phyloP scores from a whole-genome alignment of 352 stramenopile genomes.

The Phytopythium sindhum region DNA sequence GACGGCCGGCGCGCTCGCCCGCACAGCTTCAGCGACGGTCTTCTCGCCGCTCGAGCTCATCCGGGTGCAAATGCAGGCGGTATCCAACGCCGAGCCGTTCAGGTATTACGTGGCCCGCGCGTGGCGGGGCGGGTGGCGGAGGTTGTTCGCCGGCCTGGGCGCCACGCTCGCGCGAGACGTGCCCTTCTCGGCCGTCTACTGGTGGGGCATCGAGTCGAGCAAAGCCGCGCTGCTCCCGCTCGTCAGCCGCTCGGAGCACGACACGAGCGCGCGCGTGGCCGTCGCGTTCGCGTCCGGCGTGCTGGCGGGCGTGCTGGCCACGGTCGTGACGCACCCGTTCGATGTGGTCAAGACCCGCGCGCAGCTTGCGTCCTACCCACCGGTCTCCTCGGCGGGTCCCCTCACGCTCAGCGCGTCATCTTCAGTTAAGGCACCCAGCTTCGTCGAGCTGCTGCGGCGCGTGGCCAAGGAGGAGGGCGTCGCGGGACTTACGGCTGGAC shows the following conservation, averaged over 20 bases:
- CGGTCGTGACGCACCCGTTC: slow-evolving; percentile 91
- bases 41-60: slow-evolving; percentile 88
- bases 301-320: slow-evolving; percentile 79
- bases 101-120: slow-evolving; percentile 33
- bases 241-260: slow-evolving; percentile 17
- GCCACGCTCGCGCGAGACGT: slow-evolving; percentile 93
- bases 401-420: background rate
- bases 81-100: slow-evolving; percentile 53
- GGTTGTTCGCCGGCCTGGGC: slow-evolving; percentile 70
- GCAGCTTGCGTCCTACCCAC: slow-evolving; percentile 58
- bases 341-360: slow-evolving; percentile 94
- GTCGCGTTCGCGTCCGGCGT: slow-evolving; percentile 86
- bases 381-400: slow-evolving; percentile 12
- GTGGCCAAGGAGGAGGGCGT: slow-evolving; percentile 43
- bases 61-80: slow-evolving; percentile 81
- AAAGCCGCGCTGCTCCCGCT: slow-evolving; percentile 42
- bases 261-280: slow-evolving; percentile 27
- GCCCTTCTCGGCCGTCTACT: slow-evolving; percentile 95
- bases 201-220: slow-evolving; percentile 87
- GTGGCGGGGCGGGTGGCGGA: slow-evolving; percentile 32
- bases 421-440: slow-evolving; percentile 12
- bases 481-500: slow-evolving; percentile 39
- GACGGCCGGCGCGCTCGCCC: slow-evolving; percentile 44
- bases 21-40: slow-evolving; percentile 52
- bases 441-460: slow-evolving; percentile 42